Evolutionary conservation across 345 rosid genomes (phyloP).

Genomic region (Odontarrhena argentea): DNA sequence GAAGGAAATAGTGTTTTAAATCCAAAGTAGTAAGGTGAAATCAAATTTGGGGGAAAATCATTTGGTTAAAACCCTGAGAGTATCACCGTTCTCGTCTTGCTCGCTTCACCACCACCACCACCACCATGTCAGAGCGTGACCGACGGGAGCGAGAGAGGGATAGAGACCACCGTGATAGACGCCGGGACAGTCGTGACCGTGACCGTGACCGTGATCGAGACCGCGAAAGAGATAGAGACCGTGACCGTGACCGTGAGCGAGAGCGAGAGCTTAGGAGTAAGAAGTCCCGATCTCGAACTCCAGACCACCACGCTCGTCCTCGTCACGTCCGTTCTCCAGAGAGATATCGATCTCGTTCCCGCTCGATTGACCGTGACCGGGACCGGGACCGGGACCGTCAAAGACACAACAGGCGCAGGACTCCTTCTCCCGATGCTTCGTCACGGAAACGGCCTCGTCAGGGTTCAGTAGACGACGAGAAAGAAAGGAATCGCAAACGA

Average conservation of each 20-base stretch:
- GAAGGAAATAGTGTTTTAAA: too few relatives aligned
- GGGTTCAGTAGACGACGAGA: slow-evolving; percentile 48
- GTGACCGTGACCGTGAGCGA: slow-evolving; percentile 44
- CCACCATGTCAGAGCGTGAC: slow-evolving; percentile 47
- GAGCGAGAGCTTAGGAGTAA: slow-evolving; percentile 48
- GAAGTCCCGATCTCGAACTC: slow-evolving; percentile 75
- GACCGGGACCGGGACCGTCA: slow-evolving; percentile 50
- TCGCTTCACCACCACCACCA: slow-evolving; percentile 8
- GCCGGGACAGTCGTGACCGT: slow-evolving; percentile 53
- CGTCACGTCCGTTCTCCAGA: slow-evolving; percentile 60
- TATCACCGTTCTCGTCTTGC: slow-evolving; percentile 24
- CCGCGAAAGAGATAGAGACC: neutral
- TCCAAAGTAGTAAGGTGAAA: too few relatives aligned
- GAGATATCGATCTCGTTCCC: slow-evolving; percentile 54
- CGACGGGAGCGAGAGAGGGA: slow-evolving; percentile 49
- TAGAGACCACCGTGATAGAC: slow-evolving; percentile 53
- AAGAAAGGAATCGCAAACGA: slow-evolving; percentile 52
- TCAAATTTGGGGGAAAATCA: slow-evolving; percentile 6
- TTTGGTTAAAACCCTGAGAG: slow-evolving; percentile 22
- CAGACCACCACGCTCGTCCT: slow-evolving; percentile 62
- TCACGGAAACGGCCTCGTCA: slow-evolving; percentile 47
- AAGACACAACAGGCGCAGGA: slow-evolving; percentile 58
- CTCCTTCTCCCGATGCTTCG: slow-evolving; percentile 63
- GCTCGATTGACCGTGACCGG: slow-evolving; percentile 48
- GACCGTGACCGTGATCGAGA: slow-evolving; percentile 46